These are phyloP conservation scores for Zygosaccharomyces rouxii DNA, from an alignment of 805 yeast species.

Conservation along the genomic window DNA sequence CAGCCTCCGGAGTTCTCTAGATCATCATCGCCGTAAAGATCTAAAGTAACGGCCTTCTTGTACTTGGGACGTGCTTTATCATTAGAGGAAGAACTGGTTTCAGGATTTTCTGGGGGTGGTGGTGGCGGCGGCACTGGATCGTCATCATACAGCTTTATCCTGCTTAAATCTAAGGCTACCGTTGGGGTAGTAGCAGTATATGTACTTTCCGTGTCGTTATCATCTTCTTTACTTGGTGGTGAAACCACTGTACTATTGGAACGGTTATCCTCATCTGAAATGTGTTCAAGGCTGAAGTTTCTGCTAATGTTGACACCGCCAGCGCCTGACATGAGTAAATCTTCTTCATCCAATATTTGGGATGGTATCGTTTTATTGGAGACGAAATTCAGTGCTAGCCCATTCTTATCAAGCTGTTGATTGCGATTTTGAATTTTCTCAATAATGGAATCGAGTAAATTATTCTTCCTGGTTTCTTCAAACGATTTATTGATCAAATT, in stretches of 20 bases:
- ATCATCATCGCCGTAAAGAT: slow-evolving; percentile 31
- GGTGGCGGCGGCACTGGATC: not conserved
- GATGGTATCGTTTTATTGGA: slow-evolving; percentile 15
- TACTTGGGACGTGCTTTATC: slow-evolving; percentile 15
- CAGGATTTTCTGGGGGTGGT: not conserved
- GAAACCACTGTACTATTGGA: slow-evolving; percentile 13
- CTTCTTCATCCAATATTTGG: slow-evolving; percentile 29
- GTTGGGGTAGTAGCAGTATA: not conserved
- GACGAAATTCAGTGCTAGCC: slow-evolving; percentile 24
- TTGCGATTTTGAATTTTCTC: slow-evolving; percentile 9
- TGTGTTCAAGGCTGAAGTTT: slow-evolving; percentile 11
- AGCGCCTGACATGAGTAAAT: slow-evolving; percentile 29
- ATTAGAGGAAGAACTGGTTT: not conserved
- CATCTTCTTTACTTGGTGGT: slow-evolving; percentile 10
- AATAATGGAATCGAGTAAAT: slow-evolving; percentile 18
- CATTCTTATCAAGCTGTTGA: slow-evolving; percentile 14
- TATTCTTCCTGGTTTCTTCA: slow-evolving; percentile 26
- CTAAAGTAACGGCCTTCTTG: slow-evolving; percentile 31
- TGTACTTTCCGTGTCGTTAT: slow-evolving; percentile 1
- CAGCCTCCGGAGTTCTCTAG: slow-evolving; percentile 26
- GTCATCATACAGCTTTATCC: slow-evolving; percentile 4
- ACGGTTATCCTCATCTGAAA: slow-evolving; percentile 14
- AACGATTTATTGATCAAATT: slow-evolving; percentile 30
- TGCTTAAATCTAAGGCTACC: not conserved
- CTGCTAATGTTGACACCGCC: slow-evolving; percentile 9